Evolutionary conservation across 306 rosid genomes (phyloP), one percentile per base, ranked within the genome.

Genomic region (Prunus mira): DNA sequence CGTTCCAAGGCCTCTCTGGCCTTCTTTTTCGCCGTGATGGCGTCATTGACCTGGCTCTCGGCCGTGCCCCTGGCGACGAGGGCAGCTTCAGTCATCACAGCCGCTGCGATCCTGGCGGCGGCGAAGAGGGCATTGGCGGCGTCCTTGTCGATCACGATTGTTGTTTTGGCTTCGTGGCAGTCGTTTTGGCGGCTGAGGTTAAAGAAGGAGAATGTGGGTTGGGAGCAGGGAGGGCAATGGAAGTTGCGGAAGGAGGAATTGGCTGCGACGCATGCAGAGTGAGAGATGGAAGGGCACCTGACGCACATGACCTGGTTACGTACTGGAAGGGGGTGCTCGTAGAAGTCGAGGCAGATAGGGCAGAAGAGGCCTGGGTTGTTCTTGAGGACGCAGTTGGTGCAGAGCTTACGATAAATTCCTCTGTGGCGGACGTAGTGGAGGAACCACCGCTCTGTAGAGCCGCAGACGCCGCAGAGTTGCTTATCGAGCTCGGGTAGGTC

Each of bases 371-470:
- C 87, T 0, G 76, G 88, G 54, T 90, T 82, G 65, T 78, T 77
- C 71, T 81, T 87, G 69, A 92, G 91, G 74, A 89, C 81, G 86
- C 97, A 89, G 70, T 92, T 82, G 32, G 93, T 90, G 84, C 97
- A 92, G 82, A 77, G 82, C 25, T 75, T 83, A 5, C 82, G 82
- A 73, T 68, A 79, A 62, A 45, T 28, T 1, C 80, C 86, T 2
- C 76, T 79, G 83, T 66, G 77, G 13, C 88, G 82, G 22, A 87
- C 64, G 49, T 79, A 79, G 84, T 82, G 89, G 77, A 92, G 88
- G 69, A 81, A 49, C 62, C 83, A 67, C 5, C 78, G 74, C 20
- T 74, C 32, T 20, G 74, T 72, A 22, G 79, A 63, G 73, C 82
- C 87, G 82, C 97, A 91, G 15, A 62, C 76, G 38, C 69, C 72